phyloP scores from a whole-genome alignment of 768 basidiomycete genomes.

The Termitomyces titanicus region DNA sequence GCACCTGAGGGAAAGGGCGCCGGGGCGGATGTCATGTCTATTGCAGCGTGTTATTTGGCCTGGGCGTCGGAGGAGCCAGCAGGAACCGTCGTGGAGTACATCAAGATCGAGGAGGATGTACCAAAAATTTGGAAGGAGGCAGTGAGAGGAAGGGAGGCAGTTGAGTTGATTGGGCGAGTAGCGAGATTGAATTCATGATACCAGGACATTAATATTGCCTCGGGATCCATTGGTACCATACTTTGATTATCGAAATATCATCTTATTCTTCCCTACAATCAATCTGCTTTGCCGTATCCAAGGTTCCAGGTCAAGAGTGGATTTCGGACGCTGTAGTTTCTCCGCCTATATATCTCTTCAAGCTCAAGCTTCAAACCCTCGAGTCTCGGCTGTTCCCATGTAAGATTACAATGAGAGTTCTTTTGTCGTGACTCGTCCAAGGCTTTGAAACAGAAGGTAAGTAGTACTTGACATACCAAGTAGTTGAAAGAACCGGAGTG shows the following conservation, averaged over 20 bases:
- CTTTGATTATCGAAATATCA: not conserved
- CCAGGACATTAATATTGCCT: not conserved
- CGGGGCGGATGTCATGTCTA: slow-evolving; percentile 22
- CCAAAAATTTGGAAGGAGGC: slow-evolving; percentile 19
- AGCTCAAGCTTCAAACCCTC: too few relatives aligned
- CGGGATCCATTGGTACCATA: not conserved
- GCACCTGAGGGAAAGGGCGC: slow-evolving; percentile 16
- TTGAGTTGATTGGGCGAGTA: slow-evolving; percentile 14
- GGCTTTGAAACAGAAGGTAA: too few relatives aligned
- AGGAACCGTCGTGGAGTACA: slow-evolving; percentile 17
- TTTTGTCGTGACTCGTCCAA: too few relatives aligned
- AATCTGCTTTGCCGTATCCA: not conserved
- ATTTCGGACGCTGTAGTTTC: not conserved
- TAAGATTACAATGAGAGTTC: too few relatives aligned
- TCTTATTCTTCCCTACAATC: not conserved
- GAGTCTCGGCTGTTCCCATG: too few relatives aligned
- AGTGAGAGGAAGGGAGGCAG: slow-evolving; percentile 14
- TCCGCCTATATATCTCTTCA: too few relatives aligned
- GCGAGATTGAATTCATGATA: slow-evolving; percentile 8
- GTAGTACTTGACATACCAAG: too few relatives aligned
- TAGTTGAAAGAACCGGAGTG: too few relatives aligned
- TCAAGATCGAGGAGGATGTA: slow-evolving; percentile 18
- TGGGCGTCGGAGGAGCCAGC: slow-evolving; percentile 19
- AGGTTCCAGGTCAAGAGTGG: not conserved
- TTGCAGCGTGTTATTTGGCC: slow-evolving; percentile 21